Conservation (phyloP, 1,284 basidiomycete genomes). For the Moniliella sp. region DNA sequence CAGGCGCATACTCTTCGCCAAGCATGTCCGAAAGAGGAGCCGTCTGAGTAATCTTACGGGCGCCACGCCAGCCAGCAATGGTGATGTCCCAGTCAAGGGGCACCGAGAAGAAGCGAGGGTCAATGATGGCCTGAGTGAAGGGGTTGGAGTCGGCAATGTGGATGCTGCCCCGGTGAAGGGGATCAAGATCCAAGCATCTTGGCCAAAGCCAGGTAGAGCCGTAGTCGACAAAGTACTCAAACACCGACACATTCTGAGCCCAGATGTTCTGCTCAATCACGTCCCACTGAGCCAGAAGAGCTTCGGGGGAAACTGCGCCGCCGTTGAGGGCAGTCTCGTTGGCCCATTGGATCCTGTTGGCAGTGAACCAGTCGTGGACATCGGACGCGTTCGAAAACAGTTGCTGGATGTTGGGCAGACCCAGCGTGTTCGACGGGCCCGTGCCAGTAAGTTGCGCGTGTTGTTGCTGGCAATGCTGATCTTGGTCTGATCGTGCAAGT, state of each 20-base stretch:
- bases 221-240: no score
- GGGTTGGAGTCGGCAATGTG: no score
- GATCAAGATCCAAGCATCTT: no score
- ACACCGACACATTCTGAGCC: no score
- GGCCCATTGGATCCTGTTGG: slow-evolving; percentile 12
- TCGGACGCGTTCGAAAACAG: slow-evolving; percentile 10
- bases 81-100: background rate
- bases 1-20: background rate
- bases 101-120: background rate
- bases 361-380: slow-evolving; percentile 10
- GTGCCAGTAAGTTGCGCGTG: no score
- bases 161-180: no score
- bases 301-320: slow-evolving; percentile 8
- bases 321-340: slow-evolving; percentile 8
- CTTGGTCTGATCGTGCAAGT: no score
- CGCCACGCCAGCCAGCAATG: background rate
- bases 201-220: no score
- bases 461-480: no score
- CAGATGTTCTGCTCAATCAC: no score
- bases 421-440: slow-evolving; percentile 21
- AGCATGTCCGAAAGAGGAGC: background rate
- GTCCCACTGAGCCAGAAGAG: slow-evolving; percentile 14
- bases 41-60: background rate
- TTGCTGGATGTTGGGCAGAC: slow-evolving; percentile 8
- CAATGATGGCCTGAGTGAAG: no score